Percentiles rank a stretch among this genome's conserved stretches.
phyloP scores from a whole-genome alignment of 2,329 filamentous ascomycete genomes.

The Dactylellina leptospora region DNA sequence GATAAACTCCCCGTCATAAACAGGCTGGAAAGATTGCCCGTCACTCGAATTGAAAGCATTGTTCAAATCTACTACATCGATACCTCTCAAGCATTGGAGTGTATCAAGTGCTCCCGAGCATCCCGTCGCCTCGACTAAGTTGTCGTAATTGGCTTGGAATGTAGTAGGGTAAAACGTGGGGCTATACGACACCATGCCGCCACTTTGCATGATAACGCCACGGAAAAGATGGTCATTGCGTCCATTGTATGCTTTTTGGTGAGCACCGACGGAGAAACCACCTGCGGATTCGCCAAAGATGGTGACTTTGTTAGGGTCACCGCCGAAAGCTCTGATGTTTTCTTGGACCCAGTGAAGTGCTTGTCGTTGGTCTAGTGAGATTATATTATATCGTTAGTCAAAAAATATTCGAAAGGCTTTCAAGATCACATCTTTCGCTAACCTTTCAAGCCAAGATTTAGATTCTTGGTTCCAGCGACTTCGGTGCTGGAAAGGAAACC shows the following conservation, averaged over 20 bases:
- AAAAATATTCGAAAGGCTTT: too few species aligned
- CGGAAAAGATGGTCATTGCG: conserved; percentile 67
- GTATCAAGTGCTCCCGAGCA: conserved; percentile 69
- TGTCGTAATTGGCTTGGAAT: conserved; percentile 71
- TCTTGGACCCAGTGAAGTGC: conserved; percentile 70
- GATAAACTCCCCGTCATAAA: conserved; percentile 69
- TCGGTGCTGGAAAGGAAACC: conserved; percentile 66
- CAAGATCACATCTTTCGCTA: too few species aligned
- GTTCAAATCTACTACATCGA: conserved; percentile 64
- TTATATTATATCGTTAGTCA: too few species aligned
- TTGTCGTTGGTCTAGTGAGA: conserved; percentile 69
- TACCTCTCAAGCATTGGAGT: conserved; percentile 72
- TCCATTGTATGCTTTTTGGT: conserved; percentile 67
- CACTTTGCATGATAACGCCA: conserved; percentile 65
- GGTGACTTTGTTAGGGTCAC: conserved; percentile 68
- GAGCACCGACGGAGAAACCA: conserved; percentile 64
- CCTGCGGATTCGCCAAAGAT: conserved; percentile 72
- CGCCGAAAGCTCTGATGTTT: conserved; percentile 70
- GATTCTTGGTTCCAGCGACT: conserved; percentile 61
- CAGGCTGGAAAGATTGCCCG: conserved; percentile 52
- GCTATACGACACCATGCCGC: conserved; percentile 64
- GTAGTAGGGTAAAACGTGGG: conserved; percentile 70
- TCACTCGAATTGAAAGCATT: background rate
- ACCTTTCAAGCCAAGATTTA: conserved; percentile 74
- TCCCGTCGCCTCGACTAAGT: conserved; percentile 67